phyloP scores from a whole-genome alignment of 305 asterid species.

The Fraxinus greggii region DNA sequence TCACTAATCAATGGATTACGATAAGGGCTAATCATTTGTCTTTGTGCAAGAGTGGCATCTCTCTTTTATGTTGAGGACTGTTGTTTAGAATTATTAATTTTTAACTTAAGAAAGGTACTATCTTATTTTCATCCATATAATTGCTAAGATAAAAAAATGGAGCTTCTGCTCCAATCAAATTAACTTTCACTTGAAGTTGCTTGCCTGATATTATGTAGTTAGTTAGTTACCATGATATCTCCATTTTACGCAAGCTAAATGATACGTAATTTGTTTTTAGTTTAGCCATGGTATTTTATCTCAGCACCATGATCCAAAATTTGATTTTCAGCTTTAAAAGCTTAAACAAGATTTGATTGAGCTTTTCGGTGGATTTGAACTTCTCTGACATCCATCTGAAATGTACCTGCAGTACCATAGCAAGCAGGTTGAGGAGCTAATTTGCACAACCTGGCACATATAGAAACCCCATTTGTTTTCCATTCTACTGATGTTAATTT shows the following conservation, averaged over 20 bases:
- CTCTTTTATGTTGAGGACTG: not conserved
- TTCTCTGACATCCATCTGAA: conserved; percentile 41
- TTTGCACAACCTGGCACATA: conserved; percentile 41
- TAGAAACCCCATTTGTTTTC: conserved; percentile 41
- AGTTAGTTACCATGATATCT: not conserved
- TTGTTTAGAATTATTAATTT: not conserved
- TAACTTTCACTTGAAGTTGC: not conserved
- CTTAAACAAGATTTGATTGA: not conserved
- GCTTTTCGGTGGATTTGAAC: not conserved
- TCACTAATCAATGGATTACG: not conserved
- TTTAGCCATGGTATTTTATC: not conserved
- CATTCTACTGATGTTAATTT: conserved; percentile 37
- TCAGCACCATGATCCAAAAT: not conserved
- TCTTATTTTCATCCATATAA: not conserved
- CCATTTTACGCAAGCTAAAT: not conserved
- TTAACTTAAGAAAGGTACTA: not conserved
- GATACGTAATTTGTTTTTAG: not conserved
- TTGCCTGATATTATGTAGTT: not conserved
- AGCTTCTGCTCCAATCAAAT: not conserved
- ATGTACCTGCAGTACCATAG: conserved; percentile 55
- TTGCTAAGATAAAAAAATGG: not conserved
- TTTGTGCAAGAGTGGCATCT: not conserved
- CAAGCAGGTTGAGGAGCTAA: conserved; percentile 61
- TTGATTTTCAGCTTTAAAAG: not conserved
- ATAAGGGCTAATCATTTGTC: not conserved